Conservation (phyloP, 1,139 yeast genomes). For the Geotrichum bryndzae region DNA sequence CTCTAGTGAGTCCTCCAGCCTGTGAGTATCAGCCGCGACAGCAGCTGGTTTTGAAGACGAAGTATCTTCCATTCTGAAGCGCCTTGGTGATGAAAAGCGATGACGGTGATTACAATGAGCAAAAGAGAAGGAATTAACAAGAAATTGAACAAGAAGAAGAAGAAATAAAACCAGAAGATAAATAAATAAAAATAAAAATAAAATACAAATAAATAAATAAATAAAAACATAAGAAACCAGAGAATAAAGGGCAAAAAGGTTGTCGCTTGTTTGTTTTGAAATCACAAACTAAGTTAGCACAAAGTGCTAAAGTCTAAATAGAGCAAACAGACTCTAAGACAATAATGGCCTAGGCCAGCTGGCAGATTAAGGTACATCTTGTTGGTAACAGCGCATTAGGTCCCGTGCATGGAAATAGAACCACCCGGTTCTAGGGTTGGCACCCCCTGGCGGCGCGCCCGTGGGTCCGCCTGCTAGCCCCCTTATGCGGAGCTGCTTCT, state of each 20-base stretch:
- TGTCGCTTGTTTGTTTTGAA: neutral
- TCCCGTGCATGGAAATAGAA: neutral
- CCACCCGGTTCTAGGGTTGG: neutral
- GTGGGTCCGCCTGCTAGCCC: neutral
- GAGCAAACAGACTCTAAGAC: neutral
- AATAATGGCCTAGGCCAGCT: neutral
- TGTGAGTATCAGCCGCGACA: neutral
- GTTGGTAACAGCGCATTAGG: neutral
- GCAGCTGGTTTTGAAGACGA: neutral
- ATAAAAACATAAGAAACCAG: neutral
- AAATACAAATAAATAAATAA: neutral
- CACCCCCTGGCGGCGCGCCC: neutral
- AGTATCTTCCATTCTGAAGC: conserved; percentile 1
- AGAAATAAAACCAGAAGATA: neutral
- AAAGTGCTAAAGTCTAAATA: neutral
- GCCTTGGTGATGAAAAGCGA: conserved; percentile 1
- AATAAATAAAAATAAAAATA: neutral
- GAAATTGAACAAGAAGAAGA: neutral
- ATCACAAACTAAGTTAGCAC: neutral
- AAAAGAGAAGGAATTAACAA: neutral
- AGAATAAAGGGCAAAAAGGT: neutral
- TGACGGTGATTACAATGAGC: neutral
- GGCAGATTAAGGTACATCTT: neutral
- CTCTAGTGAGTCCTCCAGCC: conserved; percentile 4
- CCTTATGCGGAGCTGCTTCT: neutral